A percentile compares a stretch with the other conserved stretches of the same genome.
Conservation (phyloP, 352 stramenopile species). For the Plasmopara viticola region DNA sequence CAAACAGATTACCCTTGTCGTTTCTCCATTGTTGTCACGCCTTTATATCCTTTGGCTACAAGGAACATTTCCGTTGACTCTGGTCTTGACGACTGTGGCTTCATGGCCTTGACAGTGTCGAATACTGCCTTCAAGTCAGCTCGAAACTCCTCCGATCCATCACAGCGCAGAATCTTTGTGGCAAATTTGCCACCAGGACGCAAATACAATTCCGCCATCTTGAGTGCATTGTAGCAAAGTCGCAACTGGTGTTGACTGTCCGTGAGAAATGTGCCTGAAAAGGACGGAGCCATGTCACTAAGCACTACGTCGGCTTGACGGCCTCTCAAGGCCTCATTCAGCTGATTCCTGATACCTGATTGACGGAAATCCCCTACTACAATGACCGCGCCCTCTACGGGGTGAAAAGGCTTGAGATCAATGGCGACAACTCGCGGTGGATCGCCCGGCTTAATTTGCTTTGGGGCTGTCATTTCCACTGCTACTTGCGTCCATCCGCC, state of each 20-base stretch:
- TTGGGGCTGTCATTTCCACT: slow-evolving; percentile 40
- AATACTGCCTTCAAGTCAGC: slow-evolving; percentile 68
- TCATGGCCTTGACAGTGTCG: slow-evolving; percentile 59
- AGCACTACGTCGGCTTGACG: slow-evolving; percentile 71
- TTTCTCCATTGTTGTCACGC: slow-evolving; percentile 2
- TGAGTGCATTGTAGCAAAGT: slow-evolving; percentile 81
- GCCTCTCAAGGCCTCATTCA: slow-evolving; percentile 39
- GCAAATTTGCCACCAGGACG: slow-evolving; percentile 69
- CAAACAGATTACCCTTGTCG: slow-evolving; percentile 5
- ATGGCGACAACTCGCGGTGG: slow-evolving; percentile 53
- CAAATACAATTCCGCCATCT: slow-evolving; percentile 80
- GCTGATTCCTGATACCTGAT: slow-evolving; percentile 39
- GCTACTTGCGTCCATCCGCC: slow-evolving; percentile 83
- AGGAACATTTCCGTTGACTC: slow-evolving; percentile 86
- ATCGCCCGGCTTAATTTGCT: slow-evolving; percentile 6
- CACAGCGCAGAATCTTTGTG: slow-evolving; percentile 76
- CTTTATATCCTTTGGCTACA: slow-evolving; percentile 66
- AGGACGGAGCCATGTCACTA: slow-evolving; percentile 86
- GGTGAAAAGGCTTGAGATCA: slow-evolving; percentile 65
- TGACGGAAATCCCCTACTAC: slow-evolving; percentile 84
- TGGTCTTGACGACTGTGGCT: slow-evolving; percentile 65
- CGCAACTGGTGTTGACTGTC: slow-evolving; percentile 76
- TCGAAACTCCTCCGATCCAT: slow-evolving; percentile 74
- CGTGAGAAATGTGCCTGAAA: slow-evolving; percentile 66
- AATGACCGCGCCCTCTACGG: slow-evolving; percentile 56